These are phyloP conservation scores for Blumeriella jaapii DNA, from an alignment of 2,329 filamentous ascomycete species.

Conservation along the genomic window DNA sequence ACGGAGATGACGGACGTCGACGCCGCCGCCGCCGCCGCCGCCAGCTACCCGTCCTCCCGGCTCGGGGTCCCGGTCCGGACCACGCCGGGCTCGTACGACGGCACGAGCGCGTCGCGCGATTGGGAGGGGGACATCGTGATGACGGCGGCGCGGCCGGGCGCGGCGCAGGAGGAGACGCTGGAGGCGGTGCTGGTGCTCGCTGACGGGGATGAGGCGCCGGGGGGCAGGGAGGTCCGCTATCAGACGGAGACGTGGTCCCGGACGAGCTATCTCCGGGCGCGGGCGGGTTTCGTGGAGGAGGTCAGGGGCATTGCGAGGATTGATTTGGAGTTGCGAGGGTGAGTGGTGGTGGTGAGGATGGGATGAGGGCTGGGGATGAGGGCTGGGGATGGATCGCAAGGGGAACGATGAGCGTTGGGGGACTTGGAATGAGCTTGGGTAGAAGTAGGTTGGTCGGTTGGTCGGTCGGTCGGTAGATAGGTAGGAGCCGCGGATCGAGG, in stretches of 20 bases:
- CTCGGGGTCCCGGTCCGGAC: no score
- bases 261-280: neutral
- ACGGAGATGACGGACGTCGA: slow-evolving; percentile 16
- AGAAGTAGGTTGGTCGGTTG: no score
- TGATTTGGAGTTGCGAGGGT: slow-evolving; percentile 29
- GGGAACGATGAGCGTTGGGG: no score
- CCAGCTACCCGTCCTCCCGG: no score
- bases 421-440: no score
- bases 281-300: slow-evolving; percentile 28
- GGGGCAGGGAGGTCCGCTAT: slow-evolving; percentile 4
- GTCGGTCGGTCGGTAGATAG: no score
- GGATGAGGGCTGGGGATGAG: neutral
- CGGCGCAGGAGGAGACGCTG: slow-evolving; percentile 1
- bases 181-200: slow-evolving; percentile 7
- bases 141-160: slow-evolving; percentile 16
- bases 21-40: neutral
- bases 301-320: slow-evolving; percentile 29
- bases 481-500: no score
- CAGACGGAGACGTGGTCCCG: slow-evolving; percentile 5
- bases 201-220: no score
- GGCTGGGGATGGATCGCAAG: no score
- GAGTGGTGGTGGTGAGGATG: neutral
- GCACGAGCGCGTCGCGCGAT: slow-evolving; percentile 7
- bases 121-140: slow-evolving; percentile 20
- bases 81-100: slow-evolving; percentile 19